A percentile compares a stretch with the other conserved stretches of the same genome.
These are phyloP conservation scores for Phytophthora citricola DNA, from an alignment of 352 stramenopile species.

Conservation along the genomic window DNA sequence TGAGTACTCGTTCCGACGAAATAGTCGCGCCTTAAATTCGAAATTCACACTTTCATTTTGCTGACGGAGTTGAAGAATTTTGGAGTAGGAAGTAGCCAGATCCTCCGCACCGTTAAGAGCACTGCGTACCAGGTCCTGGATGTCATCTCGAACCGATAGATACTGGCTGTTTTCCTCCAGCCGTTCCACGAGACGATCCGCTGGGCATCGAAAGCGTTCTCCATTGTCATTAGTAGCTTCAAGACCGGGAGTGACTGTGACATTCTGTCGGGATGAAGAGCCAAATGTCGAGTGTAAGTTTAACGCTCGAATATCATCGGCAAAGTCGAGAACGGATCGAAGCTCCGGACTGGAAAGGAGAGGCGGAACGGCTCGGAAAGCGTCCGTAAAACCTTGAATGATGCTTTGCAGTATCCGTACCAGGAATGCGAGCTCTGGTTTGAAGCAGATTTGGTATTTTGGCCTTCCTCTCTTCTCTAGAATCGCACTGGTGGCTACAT, in stretches of 20 bases:
- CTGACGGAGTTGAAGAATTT: conserved; percentile 40
- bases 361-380: conserved; percentile 48
- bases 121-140: conserved; percentile 50
- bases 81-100: conserved; percentile 45
- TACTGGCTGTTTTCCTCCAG: conserved; percentile 45
- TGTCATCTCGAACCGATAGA: conserved; percentile 38
- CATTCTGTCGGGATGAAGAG: no score
- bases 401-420: conserved; percentile 32
- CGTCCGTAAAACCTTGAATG: conserved; percentile 45
- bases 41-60: conserved; percentile 62
- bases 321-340: conserved; percentile 53
- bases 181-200: conserved; percentile 39
- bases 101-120: conserved; percentile 22
- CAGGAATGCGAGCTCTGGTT: conserved; percentile 44
- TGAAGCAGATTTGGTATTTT: conserved; percentile 40
- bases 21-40: conserved; percentile 46
- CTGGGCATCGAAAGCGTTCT: conserved; percentile 21
- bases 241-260: not conserved
- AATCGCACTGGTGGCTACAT: conserved; percentile 5
- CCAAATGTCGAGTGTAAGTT: conserved; percentile 17
- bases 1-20: conserved; percentile 53
- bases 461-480: conserved; percentile 19
- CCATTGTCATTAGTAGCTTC: not conserved
- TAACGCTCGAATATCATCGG: conserved; percentile 51
- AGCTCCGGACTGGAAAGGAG: conserved; percentile 50